phyloP scores from a whole-genome alignment of 1,284 basidiomycete genomes.

The Ceratobasidium papillatum region DNA sequence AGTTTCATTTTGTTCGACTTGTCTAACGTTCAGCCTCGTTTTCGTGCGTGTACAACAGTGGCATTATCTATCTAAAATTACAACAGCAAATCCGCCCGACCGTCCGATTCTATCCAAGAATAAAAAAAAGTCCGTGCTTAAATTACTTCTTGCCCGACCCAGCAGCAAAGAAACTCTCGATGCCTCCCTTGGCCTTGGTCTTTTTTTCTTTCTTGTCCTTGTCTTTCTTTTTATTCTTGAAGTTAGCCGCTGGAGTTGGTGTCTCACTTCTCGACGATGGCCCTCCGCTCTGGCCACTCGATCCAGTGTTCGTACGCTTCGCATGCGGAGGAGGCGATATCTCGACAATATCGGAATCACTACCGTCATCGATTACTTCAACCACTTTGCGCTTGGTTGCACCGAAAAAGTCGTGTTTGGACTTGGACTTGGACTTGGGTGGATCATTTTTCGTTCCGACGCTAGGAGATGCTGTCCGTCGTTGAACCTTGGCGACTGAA shows the following conservation, averaged over 20 bases:
- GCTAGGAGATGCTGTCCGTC: constrained; percentile 23
- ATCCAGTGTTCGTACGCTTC: constrained; percentile 17
- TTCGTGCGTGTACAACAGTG: constrained; percentile 30
- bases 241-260: background rate
- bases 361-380: constrained; percentile 44
- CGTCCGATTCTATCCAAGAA: constrained; percentile 24
- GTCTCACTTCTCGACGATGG: constrained; percentile 7
- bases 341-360: constrained; percentile 38
- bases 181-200: constrained; percentile 59
- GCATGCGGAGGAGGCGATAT: constrained; percentile 7
- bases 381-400: constrained; percentile 48
- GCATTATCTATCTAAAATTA: constrained; percentile 28
- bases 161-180: constrained; percentile 76
- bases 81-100: constrained; percentile 23
- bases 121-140: background rate
- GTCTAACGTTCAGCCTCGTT: constrained; percentile 10
- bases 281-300: constrained; percentile 3
- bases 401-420: constrained; percentile 43
- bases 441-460: background rate
- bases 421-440: constrained; percentile 49
- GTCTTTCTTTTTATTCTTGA: constrained; percentile 50
- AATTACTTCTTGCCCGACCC: constrained; percentile 16
- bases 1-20: background rate
- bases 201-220: constrained; percentile 55
- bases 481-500: constrained; percentile 6